Conservation (phyloP, 306 rosid genomes). For the Malus fusca region DNA sequence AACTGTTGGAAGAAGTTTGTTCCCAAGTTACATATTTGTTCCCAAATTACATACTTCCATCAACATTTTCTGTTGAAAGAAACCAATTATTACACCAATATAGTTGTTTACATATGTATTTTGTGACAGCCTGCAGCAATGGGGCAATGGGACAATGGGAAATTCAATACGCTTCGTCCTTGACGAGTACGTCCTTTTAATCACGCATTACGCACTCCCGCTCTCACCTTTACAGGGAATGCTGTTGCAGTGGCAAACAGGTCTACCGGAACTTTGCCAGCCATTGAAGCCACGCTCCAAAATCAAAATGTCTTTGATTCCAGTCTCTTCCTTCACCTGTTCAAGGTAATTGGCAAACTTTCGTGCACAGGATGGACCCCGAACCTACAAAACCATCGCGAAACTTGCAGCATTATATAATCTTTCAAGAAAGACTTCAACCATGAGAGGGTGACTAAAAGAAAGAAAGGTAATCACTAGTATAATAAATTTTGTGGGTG, state of each 20-base stretch:
- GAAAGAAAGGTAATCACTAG: neutral
- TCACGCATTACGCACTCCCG: slow-evolving; percentile 15
- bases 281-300: slow-evolving; percentile 94
- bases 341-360: slow-evolving; percentile 57
- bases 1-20: too few species aligned
- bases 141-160: neutral
- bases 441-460: neutral
- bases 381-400: slow-evolving; percentile 51
- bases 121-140: neutral
- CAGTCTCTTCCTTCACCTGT: slow-evolving; percentile 61
- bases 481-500: neutral
- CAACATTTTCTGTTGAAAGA: neutral
- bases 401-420: neutral
- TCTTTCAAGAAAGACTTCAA: slow-evolving; percentile 4
- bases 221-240: slow-evolving; percentile 13
- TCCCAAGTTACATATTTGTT: too few species aligned
- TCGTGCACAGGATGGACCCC: slow-evolving; percentile 87
- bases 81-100: neutral
- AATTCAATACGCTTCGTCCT: slow-evolving; percentile 8
- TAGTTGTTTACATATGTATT: too few species aligned
- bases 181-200: neutral
- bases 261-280: slow-evolving; percentile 86
- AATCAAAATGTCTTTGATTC: slow-evolving; percentile 68
- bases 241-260: slow-evolving; percentile 74
- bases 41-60: too few species aligned